Base-by-base conservation (phyloP, 352 stramenopile species). In the Phytophthora foliorum region DNA sequence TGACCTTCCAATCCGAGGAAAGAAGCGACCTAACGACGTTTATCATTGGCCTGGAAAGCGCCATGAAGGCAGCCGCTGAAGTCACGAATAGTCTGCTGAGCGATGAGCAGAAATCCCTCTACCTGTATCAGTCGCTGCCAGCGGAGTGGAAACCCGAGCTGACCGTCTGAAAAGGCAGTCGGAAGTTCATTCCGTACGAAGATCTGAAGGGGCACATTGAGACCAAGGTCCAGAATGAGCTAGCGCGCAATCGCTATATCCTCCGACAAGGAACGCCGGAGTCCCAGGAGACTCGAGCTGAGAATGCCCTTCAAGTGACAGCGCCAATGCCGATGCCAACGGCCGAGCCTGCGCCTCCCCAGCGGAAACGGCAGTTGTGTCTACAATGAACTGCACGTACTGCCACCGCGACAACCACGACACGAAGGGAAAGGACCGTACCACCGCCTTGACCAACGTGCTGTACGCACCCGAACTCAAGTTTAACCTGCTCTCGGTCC, bases 131-230 rank as follows among this genome's bases (percentile, higher is more conserved):
- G 16, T 50, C 53, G 0, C 17, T 60, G 5, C 38, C 36, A 22
- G 19, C 0, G 1, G 22, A 22, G 1, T 59, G 22, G 38, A 50
- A 60, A 9, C 1, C 24, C 8, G 38, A 51, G 2, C 6, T 51
- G 4, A 8, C 36, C 41, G 25, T 39, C 5, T 32, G 38, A 16
- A 50, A 60, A 25, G 24, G 53, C 22, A 51, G 17, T 21, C 29
- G 11, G 16, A 61, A 61, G 49, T 67, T 36, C 11, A 61, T 67
- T 27, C 59, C 48, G 17, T 61, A 48, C 31, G 59, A 45, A n/a
- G 61, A 69, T 5, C 36, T 56, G 4, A 69, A 58, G 16, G 41
- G 39, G 21, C 31, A 48, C 36, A 69, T 69, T n/a, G 51, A 57
- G 19, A 50, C n/a, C 25, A 58, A 69, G 49, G 39, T 54, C 25